A percentile compares a stretch with the other conserved stretches of the same genome.
phyloP scores from a whole-genome alignment of 345 rosid species.

The Salix dunnii region DNA sequence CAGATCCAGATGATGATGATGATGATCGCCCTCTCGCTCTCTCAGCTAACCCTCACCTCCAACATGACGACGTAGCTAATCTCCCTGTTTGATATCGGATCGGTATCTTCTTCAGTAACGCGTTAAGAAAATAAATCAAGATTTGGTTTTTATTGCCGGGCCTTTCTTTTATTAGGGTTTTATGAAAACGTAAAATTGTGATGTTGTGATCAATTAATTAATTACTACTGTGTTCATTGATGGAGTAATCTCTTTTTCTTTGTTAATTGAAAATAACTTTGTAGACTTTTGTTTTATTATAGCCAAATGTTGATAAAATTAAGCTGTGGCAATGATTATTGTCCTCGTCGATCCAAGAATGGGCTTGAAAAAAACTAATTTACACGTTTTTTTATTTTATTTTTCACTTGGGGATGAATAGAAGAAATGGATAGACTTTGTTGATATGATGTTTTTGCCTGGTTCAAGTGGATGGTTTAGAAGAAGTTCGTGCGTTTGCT shows the following conservation, averaged over 20 bases:
- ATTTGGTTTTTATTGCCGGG: neutral
- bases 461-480: no score
- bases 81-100: slow-evolving; percentile 20
- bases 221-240: neutral
- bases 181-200: neutral
- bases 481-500: neutral
- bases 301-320: no score
- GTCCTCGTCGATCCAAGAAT: neutral
- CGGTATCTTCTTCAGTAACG: neutral
- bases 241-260: neutral
- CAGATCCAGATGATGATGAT: slow-evolving; percentile 61
- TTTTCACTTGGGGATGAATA: neutral
- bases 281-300: neutral
- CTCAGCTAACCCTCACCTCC: slow-evolving; percentile 28
- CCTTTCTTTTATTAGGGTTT: neutral
- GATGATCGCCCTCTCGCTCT: slow-evolving; percentile 57
- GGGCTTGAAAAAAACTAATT: neutral
- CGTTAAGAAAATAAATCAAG: neutral
- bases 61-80: slow-evolving; percentile 24
- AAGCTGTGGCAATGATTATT: neutral
- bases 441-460: neutral
- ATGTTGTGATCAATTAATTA: neutral
- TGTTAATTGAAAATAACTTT: neutral
- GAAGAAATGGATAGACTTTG: neutral
- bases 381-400: neutral